phyloP scores from a whole-genome alignment of 2,329 filamentous ascomycete genomes.

The Alternaria gansuensis region DNA sequence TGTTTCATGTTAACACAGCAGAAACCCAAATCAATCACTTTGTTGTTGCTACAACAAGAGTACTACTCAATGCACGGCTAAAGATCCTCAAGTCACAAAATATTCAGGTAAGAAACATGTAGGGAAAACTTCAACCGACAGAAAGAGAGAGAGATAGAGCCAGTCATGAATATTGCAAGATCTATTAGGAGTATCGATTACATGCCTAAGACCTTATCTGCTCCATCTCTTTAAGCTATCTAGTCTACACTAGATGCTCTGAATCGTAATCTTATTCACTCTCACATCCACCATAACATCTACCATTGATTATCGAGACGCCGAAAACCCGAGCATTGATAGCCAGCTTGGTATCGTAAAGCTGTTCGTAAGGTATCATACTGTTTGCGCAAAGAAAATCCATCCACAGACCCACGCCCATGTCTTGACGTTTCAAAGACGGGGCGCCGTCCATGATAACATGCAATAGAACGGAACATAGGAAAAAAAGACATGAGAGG shows the following conservation, averaged over 20 bases:
- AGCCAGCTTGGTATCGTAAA: constrained; percentile 32
- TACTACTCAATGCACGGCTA: not conserved
- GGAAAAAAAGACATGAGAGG: constrained; percentile 34
- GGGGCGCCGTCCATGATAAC: constrained; percentile 48
- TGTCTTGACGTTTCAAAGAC: constrained; percentile 41
- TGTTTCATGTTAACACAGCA: no score
- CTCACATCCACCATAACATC: constrained; percentile 29
- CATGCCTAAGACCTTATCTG: constrained; percentile 28
- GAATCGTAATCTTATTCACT: constrained; percentile 24
- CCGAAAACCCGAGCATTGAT: constrained; percentile 25
- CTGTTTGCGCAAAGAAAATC: constrained; percentile 34
- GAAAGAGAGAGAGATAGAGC: not conserved
- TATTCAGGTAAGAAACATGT: not conserved
- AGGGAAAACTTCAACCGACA: not conserved
- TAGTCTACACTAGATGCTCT: constrained; percentile 28
- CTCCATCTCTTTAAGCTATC: constrained; percentile 24
- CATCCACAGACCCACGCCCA: constrained; percentile 34
- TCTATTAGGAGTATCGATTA: constrained; percentile 31
- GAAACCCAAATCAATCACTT: not conserved
- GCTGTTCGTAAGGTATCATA: constrained; percentile 42
- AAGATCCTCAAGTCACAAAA: not conserved
- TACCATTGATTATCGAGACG: constrained; percentile 22
- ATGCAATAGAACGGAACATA: constrained; percentile 31
- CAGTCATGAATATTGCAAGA: constrained; percentile 17
- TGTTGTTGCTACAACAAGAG: not conserved